Evolutionary conservation across 495 filamentous ascomycete species (phyloP), one percentile per base, ranked within the genome.

Genomic region (Neurospora discreta): DNA sequence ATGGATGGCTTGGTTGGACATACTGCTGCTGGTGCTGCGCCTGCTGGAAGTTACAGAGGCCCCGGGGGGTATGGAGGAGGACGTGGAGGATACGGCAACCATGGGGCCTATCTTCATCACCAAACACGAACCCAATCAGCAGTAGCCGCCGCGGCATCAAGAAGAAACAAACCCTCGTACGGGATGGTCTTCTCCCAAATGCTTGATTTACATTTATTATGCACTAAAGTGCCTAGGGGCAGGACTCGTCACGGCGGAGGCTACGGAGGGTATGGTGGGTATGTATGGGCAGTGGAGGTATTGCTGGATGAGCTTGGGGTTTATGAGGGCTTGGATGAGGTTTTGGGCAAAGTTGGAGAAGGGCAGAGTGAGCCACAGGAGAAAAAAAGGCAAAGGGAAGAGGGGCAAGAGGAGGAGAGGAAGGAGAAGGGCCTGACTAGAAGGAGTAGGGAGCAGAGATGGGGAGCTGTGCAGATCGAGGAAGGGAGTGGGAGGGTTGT

Each of bases 201-300:
- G 72, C 74, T 85, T 3, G 80, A 84, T 30, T 39, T 85, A 65
- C 84, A 85, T 46, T 70, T 85, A 23, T 73, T 85, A 5, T 83
- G 82, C 71, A 82, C 80, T 9, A 75, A 74, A 13, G 74, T 82
- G 18, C 78, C 83, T 69, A 76, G 79, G 23, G 74, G 75, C 2
- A 72, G 68, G 9, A 70, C 36, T 71, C 33, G 68, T 70, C 3
- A 44, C 39, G 13, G 67, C 9, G 39, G 52, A 41, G 70, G 41
- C 0, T 38, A 65, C 5, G n/a, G 70, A 70, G 20, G 73, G 10
- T 77, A 72, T 36, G 40, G 67, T 68, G 20, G 73, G 26, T 77
- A 72, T 39, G 39, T 73, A 7, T 84, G 83, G 82, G 78, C 80
- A 9, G 79, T 84, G 16, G 83, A 85, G 77, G 79, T 83, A n/a